Base-by-base conservation (phyloP, 2,329 filamentous ascomycete genomes). In the Colletotrichum ledebouriae region DNA sequence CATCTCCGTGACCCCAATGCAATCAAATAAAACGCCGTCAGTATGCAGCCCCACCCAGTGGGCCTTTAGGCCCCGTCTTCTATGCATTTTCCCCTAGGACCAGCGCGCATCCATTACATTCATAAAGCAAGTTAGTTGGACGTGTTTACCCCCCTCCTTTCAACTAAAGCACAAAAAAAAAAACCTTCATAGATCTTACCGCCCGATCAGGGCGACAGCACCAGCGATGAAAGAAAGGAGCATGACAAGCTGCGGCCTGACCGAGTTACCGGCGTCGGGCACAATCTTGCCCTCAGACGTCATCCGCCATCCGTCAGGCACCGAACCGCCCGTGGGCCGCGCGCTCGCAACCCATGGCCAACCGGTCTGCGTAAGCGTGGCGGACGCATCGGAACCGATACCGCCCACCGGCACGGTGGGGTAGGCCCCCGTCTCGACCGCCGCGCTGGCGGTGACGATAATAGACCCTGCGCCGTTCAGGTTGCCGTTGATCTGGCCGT, bases 261-360 rank as follows among this genome's bases (percentile, higher is more conserved):
- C 57, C 6, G 72, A 65, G 13, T 86, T 84, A 75, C 88, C 88
- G 82, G 89, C 88, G 80, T 86, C 88, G 76, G 92, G 92, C 75
- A 94, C 85, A 74, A 96, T 89, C 83, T 94, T 95, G 76, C 93
- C 93, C 73, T 89, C 87, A 70, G 89, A 84, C 58, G 90, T 93
- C 80, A 96, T 92, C 70, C 90, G 87, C 93, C 93, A 97, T 68
- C 92, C 93, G 74, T 85, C 88, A 46, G 94, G 94, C 67, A 97
- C 88, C 71, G 83, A 79, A 4, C 85, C 82, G 34, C 82, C 81
- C 12, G 87, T 83, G 13, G 84, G 84, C 6, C 84, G 85, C 63
- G 86, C 81, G 63, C 80, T 81, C 52, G 85, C 83, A 34, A 89
- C 86, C 91, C 91, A 94, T 22, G 91, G 91, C 85, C 87, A 92